A percentile compares a stretch with the other conserved stretches of the same genome.
These are phyloP conservation scores for Claviceps spartinae DNA, from an alignment of 2,329 filamentous ascomycete genomes.

Conservation along the genomic window DNA sequence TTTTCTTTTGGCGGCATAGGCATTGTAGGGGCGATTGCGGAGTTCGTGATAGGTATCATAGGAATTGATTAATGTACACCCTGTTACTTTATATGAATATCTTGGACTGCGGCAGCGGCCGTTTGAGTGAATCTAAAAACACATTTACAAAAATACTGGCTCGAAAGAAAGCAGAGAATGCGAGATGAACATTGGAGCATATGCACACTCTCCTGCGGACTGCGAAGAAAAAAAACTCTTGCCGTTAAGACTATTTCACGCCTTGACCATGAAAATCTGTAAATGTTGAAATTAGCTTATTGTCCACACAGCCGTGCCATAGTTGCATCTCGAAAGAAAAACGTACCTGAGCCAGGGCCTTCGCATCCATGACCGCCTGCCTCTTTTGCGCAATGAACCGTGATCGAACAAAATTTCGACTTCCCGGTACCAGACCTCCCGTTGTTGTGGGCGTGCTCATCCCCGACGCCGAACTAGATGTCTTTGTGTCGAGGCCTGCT, in stretches of 20 bases:
- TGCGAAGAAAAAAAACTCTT: too few relatives aligned
- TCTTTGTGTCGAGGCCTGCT: slow-evolving; percentile 9
- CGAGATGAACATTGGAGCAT: too few relatives aligned
- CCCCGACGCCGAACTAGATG: slow-evolving; percentile 17
- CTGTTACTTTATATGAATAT: too few relatives aligned
- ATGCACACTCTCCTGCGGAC: too few relatives aligned
- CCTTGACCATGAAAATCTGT: slow-evolving; percentile 59
- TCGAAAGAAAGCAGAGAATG: too few relatives aligned
- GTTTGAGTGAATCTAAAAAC: too few relatives aligned
- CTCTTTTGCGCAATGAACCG: slow-evolving; percentile 83
- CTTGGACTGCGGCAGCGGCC: too few relatives aligned
- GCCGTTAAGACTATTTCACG: slow-evolving; percentile 8
- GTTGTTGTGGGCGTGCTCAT: slow-evolving; percentile 26
- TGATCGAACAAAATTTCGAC: slow-evolving; percentile 61
- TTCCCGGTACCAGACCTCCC: slow-evolving; percentile 34
- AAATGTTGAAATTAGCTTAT: background rate
- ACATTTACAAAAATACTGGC: too few relatives aligned
- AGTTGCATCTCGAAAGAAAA: background rate
- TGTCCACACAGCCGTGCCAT: background rate
- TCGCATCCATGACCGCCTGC: slow-evolving; percentile 65
- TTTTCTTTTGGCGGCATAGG: too few relatives aligned
- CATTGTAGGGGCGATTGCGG: too few relatives aligned
- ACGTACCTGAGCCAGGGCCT: slow-evolving; percentile 75
- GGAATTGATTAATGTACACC: too few relatives aligned
- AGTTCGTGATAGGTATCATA: too few relatives aligned